A percentile compares a stretch with the other conserved stretches of the same genome.
phyloP scores from a whole-genome alignment of 169 alveolate species.

The Blepharisma undulans region DNA sequence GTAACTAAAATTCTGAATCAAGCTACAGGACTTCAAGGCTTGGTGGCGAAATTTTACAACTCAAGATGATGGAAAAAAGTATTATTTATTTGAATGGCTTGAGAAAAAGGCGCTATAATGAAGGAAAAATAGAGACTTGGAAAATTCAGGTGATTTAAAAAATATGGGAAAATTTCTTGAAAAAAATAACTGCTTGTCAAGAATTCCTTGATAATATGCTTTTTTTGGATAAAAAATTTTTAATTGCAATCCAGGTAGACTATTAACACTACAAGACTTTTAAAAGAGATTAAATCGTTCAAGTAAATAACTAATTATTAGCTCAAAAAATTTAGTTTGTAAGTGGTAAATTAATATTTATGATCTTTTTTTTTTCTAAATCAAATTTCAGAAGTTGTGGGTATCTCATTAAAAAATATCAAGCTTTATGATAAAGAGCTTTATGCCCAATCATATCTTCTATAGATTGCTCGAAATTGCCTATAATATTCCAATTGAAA shows the following conservation, averaged over 20 bases:
- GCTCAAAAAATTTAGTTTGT: too few species aligned
- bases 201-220: background rate
- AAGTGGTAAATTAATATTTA: too few species aligned
- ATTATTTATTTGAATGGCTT: background rate
- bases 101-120: background rate
- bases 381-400: too few species aligned
- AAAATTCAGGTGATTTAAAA: background rate
- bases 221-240: background rate
- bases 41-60: background rate
- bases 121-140: background rate
- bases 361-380: too few species aligned
- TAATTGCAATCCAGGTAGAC: background rate
- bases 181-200: background rate
- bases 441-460: too few species aligned
- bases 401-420: too few species aligned
- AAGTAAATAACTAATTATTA: too few species aligned
- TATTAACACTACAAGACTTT: too few species aligned
- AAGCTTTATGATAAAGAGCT: too few species aligned
- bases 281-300: background rate
- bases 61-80: background rate
- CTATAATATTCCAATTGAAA: too few species aligned
- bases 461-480: too few species aligned
- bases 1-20: background rate
- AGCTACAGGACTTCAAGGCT: background rate
- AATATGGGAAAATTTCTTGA: background rate